These are phyloP conservation scores for Erysimum pusillum DNA, from an alignment of 441 rosid genomes.

Conservation along the genomic window DNA sequence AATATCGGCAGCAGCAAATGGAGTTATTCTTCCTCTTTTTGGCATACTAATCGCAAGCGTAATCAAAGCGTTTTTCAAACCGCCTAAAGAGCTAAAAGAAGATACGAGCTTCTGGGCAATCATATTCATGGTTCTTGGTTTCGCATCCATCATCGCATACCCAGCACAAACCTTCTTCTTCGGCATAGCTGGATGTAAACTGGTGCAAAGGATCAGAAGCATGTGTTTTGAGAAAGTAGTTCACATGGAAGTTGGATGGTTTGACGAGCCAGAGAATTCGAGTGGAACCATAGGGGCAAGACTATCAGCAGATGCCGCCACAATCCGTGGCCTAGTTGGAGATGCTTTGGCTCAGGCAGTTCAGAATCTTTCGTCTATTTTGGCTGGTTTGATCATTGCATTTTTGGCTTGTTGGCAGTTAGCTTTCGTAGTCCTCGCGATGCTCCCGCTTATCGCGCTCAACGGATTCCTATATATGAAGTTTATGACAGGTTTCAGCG, in stretches of 20 bases:
- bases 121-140: constrained; percentile 51
- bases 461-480: constrained; percentile 54
- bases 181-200: constrained; percentile 52
- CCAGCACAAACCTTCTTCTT: constrained; percentile 56
- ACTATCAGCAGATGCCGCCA: constrained; percentile 56
- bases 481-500: constrained; percentile 56
- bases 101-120: constrained; percentile 56
- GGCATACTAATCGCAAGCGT: constrained; percentile 52
- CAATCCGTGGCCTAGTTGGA: constrained; percentile 54
- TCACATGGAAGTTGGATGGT: constrained; percentile 64
- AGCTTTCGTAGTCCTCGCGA: constrained; percentile 52
- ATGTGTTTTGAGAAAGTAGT: constrained; percentile 64
- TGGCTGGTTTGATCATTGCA: constrained; percentile 58
- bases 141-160: constrained; percentile 43
- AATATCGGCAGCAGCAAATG: constrained; percentile 51
- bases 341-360: constrained; percentile 58
- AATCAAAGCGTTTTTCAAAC: constrained; percentile 56
- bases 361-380: constrained; percentile 51
- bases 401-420: constrained; percentile 60
- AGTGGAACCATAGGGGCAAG: constrained; percentile 59
- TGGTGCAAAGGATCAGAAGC: constrained; percentile 51
- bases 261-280: constrained; percentile 57
- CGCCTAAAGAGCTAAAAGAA: constrained; percentile 47
- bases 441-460: constrained; percentile 55
- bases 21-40: constrained; percentile 51